Evolutionary conservation across 352 stramenopile genomes (phyloP).

Genomic region (Pythium apleroticum): DNA sequence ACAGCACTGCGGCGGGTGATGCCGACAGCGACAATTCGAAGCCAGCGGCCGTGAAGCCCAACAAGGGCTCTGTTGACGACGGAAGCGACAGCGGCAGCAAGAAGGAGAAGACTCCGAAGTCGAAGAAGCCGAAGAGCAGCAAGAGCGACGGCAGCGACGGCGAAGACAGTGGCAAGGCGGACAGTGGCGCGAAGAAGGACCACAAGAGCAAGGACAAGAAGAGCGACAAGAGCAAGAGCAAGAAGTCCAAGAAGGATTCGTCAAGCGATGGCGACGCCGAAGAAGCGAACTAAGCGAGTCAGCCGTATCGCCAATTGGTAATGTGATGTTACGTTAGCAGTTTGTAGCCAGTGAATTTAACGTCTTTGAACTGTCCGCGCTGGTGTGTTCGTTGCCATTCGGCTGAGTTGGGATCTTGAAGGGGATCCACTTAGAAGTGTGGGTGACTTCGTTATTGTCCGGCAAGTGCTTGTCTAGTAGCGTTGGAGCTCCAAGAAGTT

Average conservation of each 20-base stretch:
- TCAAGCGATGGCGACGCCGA: not conserved
- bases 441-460: no score
- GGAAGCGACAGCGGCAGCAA: not conserved
- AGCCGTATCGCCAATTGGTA: not conserved
- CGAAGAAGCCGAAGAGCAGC: not conserved
- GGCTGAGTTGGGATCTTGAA: no score
- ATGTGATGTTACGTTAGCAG: not conserved
- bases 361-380: no score
- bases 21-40: no score
- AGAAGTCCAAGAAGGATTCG: not conserved
- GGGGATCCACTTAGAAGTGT: no score
- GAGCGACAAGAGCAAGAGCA: not conserved
- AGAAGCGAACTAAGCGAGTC: not conserved
- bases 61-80: not conserved
- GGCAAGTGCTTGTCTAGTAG: no score
- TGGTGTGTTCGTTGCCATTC: no score
- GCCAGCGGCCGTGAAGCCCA: no score
- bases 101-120: conserved; percentile 9
- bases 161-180: not conserved
- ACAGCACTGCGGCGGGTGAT: no score
- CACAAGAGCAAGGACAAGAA: not conserved
- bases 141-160: not conserved
- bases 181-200: not conserved
- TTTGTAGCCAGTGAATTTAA: not conserved
- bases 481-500: no score